Percentiles rank a stretch among this genome's conserved stretches.
These are phyloP conservation scores for Wickerhamiella pararugosa DNA, from an alignment of 1,139 yeast genomes.

Conservation along the genomic window DNA sequence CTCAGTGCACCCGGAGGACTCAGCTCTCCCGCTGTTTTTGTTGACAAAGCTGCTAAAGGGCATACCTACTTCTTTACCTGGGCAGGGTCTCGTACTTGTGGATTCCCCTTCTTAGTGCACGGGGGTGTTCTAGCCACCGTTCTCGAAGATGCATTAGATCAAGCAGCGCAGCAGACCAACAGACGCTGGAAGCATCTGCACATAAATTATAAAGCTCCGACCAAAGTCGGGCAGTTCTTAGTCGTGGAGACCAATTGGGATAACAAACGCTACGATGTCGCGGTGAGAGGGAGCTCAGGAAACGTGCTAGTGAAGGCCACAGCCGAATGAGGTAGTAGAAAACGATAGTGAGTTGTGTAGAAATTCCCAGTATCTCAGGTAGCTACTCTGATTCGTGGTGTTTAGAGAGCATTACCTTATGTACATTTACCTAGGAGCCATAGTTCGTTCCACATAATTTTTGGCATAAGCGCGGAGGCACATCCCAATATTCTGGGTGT, in stretches of 20 bases:
- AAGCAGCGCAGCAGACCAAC: conserved; percentile 34
- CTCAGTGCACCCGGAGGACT: conserved; percentile 56
- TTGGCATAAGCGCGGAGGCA: conserved; percentile 60
- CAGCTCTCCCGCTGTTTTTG: conserved; percentile 53
- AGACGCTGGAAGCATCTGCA: conserved; percentile 29
- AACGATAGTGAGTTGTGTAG: background rate
- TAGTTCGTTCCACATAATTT: conserved; percentile 72
- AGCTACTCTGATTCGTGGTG: background rate
- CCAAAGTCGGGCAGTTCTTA: conserved; percentile 66
- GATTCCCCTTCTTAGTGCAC: conserved; percentile 77
- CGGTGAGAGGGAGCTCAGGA: conserved; percentile 4
- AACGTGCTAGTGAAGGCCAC: conserved; percentile 3
- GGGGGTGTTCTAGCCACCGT: conserved; percentile 83
- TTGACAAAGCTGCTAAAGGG: conserved; percentile 33
- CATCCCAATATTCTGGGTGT: conserved; percentile 36
- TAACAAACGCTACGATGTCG: conserved; percentile 20
- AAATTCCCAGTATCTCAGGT: background rate
- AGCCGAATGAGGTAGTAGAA: background rate
- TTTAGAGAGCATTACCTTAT: background rate
- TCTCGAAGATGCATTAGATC: conserved; percentile 56
- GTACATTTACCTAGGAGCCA: conserved; percentile 32
- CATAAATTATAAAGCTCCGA: conserved; percentile 53
- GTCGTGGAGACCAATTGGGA: conserved; percentile 40
- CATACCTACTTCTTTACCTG: conserved; percentile 57
- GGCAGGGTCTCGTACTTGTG: conserved; percentile 65